Conservation (phyloP, 2,329 filamentous ascomycete genomes). For the Phaeosphaeria sp. region DNA sequence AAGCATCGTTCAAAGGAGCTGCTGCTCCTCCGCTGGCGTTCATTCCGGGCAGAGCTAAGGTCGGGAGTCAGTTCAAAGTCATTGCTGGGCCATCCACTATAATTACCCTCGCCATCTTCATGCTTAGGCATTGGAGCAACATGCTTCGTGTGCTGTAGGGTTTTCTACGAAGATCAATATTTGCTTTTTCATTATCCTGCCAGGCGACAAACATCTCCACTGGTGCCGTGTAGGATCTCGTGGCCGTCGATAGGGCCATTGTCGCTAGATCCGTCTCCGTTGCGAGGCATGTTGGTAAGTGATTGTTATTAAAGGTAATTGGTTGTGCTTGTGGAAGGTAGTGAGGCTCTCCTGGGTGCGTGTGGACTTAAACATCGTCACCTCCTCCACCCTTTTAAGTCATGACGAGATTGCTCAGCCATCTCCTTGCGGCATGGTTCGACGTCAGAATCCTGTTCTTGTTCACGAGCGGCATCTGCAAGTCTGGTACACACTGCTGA, state of each 20-base stretch:
- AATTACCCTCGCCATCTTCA: constrained; percentile 44
- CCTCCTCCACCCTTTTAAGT: neutral
- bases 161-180: constrained; percentile 13
- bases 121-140: constrained; percentile 42
- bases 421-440: neutral
- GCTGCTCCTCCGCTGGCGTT: constrained; percentile 13
- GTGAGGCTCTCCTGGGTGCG: neutral
- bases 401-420: neutral
- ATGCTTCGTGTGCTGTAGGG: constrained; percentile 45
- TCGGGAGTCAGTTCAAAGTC: neutral
- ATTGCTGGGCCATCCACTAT: neutral
- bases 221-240: constrained; percentile 47
- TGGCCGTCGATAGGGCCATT: constrained; percentile 50
- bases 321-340: neutral
- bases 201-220: constrained; percentile 42
- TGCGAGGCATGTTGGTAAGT: constrained; percentile 45
- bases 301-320: neutral
- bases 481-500: constrained; percentile 2
- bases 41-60: constrained; percentile 16
- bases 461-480: neutral
- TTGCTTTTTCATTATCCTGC: neutral
- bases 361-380: neutral
- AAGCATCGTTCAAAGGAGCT: constrained; percentile 7
- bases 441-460: constrained; percentile 7
- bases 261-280: constrained; percentile 50